Evolutionary conservation across 2,329 filamentous ascomycete species (phyloP).

Genomic region (Claviceps purpurea): DNA sequence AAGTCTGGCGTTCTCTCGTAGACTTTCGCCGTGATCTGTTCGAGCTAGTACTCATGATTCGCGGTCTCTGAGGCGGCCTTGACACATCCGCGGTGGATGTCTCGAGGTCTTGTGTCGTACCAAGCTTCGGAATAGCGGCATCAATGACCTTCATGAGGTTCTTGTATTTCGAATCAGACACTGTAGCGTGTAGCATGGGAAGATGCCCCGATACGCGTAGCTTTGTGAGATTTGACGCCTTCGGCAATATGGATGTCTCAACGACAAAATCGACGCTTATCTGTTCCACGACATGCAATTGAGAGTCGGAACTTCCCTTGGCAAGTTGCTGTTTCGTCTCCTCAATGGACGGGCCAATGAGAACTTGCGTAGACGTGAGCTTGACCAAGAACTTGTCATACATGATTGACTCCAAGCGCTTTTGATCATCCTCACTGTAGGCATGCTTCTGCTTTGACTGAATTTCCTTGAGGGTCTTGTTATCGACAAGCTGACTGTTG

Average conservation of each 20-base stretch:
- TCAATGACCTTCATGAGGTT: conserved; percentile 92
- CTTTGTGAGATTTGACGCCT: conserved; percentile 83
- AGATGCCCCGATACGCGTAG: conserved; percentile 84
- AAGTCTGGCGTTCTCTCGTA: conserved; percentile 44
- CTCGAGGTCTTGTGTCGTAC: conserved; percentile 23
- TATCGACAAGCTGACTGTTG: conserved; percentile 85
- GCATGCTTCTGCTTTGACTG: conserved; percentile 80
- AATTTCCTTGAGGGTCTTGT: conserved; percentile 76
- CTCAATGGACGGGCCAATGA: conserved; percentile 88
- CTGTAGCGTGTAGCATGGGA: conserved; percentile 78
- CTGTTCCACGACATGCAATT: conserved; percentile 82
- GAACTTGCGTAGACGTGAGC: conserved; percentile 82
- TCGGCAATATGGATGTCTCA: conserved; percentile 94
- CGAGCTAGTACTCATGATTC: conserved; percentile 33
- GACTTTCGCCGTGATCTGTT: conserved; percentile 29
- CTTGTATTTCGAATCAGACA: conserved; percentile 95
- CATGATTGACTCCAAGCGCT: conserved; percentile 80
- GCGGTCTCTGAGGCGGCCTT: conserved; percentile 24
- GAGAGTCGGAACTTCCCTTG: conserved; percentile 51
- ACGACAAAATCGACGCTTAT: conserved; percentile 97
- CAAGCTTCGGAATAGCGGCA: conserved; percentile 79
- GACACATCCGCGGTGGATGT: conserved; percentile 12
- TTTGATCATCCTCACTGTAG: conserved; percentile 81
- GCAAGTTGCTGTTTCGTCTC: conserved; percentile 74
- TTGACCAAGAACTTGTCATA: conserved; percentile 96